Evolutionary conservation across 495 filamentous ascomycete species (phyloP), one percentile per base, ranked within the genome.

Genomic region (Echria macrotheca): DNA sequence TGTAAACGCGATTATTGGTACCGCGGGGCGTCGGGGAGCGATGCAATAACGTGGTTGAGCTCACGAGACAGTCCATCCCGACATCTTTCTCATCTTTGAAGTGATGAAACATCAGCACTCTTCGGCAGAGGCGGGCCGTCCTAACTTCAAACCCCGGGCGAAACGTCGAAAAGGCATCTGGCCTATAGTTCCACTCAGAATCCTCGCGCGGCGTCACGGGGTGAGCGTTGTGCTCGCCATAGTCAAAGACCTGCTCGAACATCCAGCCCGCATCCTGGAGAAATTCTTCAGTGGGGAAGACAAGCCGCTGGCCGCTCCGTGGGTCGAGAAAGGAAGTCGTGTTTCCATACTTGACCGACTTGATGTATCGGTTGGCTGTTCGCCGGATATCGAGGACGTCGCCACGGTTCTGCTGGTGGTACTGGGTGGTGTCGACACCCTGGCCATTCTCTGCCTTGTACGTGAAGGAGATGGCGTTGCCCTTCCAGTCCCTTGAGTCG

Each of bases 171-270:
- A 69, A 68, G 2, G 60, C 44, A 48, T 70, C 67, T n/a, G 40
- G 11, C 5, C 68, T n/a, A n/a, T n/a, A n/a, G n/a, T n/a, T n/a
- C n/a, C n/a, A n/a, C n/a, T n/a, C n/a, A n/a, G n/a, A n/a, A n/a
- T n/a, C n/a, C n/a, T n/a, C n/a, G n/a, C n/a, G n/a, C n/a, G n/a
- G n/a, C n/a, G n/a, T n/a, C n/a, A n/a, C n/a, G n/a, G n/a, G n/a
- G n/a, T n/a, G n/a, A 56, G 10, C 0, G 40, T 55, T 38, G 37
- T 70, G 66, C 17, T 71, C 66, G 1, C 68, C 68, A 44, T 70
- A 71, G 41, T 71, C 69, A 26, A 71, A 58, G 15, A 69, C 55
- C 0, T 65, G 21, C 31, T 61, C 44, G 32, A 70, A 71, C 47
- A 61, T 41, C 67, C 67, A 71, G 3, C 10, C 36, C 7, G 22